Percentiles rank a stretch among this genome's conserved stretches.
Evolutionary conservation across 352 stramenopile species (phyloP).

Genomic region (Elongisporangium anandrum): DNA sequence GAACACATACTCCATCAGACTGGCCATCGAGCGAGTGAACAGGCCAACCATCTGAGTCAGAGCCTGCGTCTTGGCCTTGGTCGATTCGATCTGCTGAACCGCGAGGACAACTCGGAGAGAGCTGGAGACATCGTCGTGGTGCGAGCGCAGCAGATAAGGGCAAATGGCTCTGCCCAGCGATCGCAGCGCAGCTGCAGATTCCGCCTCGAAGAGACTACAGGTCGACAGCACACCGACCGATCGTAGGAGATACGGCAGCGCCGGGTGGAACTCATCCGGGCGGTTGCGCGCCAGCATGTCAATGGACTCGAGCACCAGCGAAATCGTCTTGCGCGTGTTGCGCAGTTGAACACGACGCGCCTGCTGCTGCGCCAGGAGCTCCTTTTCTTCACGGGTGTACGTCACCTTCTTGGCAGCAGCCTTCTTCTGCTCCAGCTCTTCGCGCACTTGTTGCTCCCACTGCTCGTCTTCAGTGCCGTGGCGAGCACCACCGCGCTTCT

Average conservation of each 20-base stretch:
- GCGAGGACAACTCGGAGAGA: constrained; percentile 50
- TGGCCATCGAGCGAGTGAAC: constrained; percentile 52
- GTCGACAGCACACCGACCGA: constrained; percentile 49
- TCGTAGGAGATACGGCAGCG: constrained; percentile 60
- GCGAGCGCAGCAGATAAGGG: constrained; percentile 52
- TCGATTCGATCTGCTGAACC: constrained; percentile 29
- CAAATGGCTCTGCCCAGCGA: constrained; percentile 59
- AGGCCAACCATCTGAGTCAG: constrained; percentile 39
- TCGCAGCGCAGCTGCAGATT: constrained; percentile 30
- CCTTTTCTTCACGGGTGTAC: constrained; percentile 54
- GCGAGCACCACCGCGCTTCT: constrained; percentile 29
- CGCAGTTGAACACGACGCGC: constrained; percentile 41
- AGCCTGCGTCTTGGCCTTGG: constrained; percentile 28
- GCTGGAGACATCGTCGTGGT: constrained; percentile 62
- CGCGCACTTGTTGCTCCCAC: constrained; percentile 81
- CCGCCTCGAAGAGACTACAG: constrained; percentile 46
- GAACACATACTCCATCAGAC: constrained; percentile 77
- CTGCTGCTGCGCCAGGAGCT: constrained; percentile 55
- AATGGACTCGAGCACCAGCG: constrained; percentile 52
- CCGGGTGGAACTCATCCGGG: constrained; percentile 70
- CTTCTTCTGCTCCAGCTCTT: constrained; percentile 78
- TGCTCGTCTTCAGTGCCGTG: constrained; percentile 77
- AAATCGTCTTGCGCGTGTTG: constrained; percentile 34
- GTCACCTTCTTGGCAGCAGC: constrained; percentile 32
- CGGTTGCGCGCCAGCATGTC: constrained; percentile 45